A percentile compares a stretch with the other conserved stretches of the same genome.
These are phyloP conservation scores for Cyamopsis tetragonoloba DNA, from an alignment of 306 rosid species.

Conservation along the genomic window DNA sequence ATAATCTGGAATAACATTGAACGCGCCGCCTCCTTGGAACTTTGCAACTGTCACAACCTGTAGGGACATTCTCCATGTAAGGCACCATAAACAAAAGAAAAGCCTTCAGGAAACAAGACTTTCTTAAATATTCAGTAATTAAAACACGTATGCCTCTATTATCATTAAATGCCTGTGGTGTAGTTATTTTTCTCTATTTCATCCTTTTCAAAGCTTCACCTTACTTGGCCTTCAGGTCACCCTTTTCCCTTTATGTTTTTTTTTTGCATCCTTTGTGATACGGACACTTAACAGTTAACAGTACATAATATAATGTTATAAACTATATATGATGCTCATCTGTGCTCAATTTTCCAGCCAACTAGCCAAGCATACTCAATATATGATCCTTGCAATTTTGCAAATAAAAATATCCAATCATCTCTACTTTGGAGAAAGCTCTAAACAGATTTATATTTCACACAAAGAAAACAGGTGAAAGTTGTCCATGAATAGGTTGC, in stretches of 20 bases:
- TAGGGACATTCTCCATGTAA: neutral
- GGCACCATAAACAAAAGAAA: constrained; percentile 17
- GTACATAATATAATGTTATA: too few species aligned
- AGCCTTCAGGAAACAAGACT: neutral
- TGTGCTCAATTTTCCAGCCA: neutral
- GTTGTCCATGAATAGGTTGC: neutral
- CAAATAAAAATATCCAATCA: neutral
- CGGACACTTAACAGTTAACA: neutral
- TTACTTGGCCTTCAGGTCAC: neutral
- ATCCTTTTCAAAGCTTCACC: neutral
- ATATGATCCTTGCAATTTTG: neutral
- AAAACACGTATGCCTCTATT: neutral
- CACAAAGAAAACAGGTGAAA: neutral
- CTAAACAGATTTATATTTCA: neutral
- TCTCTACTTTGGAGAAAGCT: neutral
- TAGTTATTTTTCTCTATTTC: neutral
- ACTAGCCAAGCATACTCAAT: neutral
- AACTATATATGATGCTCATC: neutral
- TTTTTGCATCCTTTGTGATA: neutral
- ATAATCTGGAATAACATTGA: constrained; percentile 92
- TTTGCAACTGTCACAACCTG: constrained; percentile 81
- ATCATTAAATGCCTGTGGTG: neutral
- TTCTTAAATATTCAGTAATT: neutral
- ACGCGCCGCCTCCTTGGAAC: constrained; percentile 88
- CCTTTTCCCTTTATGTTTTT: too few species aligned